Evolutionary conservation across 768 basidiomycete species (phyloP), one percentile per base, ranked within the genome.

Genomic region (Leccinum ochraceum): DNA sequence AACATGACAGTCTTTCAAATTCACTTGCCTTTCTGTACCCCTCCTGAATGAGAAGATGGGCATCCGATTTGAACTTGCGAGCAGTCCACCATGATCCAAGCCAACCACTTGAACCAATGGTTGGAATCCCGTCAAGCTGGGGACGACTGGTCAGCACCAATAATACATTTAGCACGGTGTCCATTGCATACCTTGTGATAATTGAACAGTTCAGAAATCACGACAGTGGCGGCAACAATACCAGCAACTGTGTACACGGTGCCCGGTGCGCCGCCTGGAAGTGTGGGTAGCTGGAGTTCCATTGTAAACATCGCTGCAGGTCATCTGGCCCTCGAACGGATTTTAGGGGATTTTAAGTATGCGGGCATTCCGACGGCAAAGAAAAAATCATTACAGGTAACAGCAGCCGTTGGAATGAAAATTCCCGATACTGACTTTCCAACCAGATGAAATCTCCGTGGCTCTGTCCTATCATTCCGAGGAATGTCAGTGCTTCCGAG

Each of bases 121-220:
- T 68, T 5, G 77, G 77, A 9, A 78, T 71, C 34, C 50, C 58
- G 30, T 69, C 63, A 28, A 74, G 62, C 75, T 75, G 49, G 32
- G 17, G 16, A 39, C 22, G 16, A 44, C 14, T n/a, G 4, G 20
- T n/a, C n/a, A 46, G 34, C 1, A n/a, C 16, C 16, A 7, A 26
- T 28, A 24, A 39, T 13, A n/a, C 11, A 11, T 36, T 11, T 34
- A 34, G 42, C 10, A 6, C 6, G 8, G 46, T 28, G 32, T 34
- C 32, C 32, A 36, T 13, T 13, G 36, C 36, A 36, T 36, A 36
- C 36, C 36, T 36, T 36, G 36, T 36, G 36, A 36, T 36, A 36
- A 36, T 36, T 36, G 36, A 14, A 14, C 36, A 36, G 36, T 36
- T 46, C 60, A 39, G 60, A 53, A 42, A 65, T 28, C 13, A 63